phyloP scores from a whole-genome alignment of 352 stramenopile species.

The Blastocystis sp. region DNA sequence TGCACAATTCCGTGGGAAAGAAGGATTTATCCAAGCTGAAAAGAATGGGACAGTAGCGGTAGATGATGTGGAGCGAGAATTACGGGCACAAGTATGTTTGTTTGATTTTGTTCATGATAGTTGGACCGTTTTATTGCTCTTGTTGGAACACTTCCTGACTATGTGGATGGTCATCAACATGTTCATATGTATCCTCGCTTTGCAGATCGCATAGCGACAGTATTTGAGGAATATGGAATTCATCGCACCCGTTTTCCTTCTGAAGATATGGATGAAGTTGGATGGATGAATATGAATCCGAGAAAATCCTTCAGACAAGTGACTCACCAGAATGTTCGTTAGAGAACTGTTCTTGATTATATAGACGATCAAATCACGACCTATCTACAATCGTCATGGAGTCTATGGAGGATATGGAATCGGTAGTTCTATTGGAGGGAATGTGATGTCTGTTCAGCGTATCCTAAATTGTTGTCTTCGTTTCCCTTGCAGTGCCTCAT shows the following conservation, averaged over 20 bases:
- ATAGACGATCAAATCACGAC: slow-evolving; percentile 30
- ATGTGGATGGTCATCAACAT: slow-evolving; percentile 67
- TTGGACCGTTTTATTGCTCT: slow-evolving; percentile 34
- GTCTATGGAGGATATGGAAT: slow-evolving; percentile 46
- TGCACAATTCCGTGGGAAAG: slow-evolving; percentile 49
- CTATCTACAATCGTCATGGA: slow-evolving; percentile 41
- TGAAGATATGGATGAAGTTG: slow-evolving; percentile 64
- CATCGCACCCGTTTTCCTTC: slow-evolving; percentile 58
- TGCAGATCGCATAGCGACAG: slow-evolving; percentile 22
- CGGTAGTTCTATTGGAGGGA: slow-evolving; percentile 46
- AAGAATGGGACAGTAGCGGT: not conserved
- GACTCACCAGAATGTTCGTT: slow-evolving; percentile 15
- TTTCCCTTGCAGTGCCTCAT: not conserved
- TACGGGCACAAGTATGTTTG: slow-evolving; percentile 2
- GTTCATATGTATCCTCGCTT: slow-evolving; percentile 54
- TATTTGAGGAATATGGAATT: slow-evolving; percentile 47
- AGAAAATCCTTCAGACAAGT: slow-evolving; percentile 38
- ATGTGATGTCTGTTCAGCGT: slow-evolving; percentile 22
- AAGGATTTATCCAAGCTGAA: slow-evolving; percentile 54
- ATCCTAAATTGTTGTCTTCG: slow-evolving; percentile 63
- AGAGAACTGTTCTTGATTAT: not conserved
- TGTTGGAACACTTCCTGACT: not conserved
- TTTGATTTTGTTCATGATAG: slow-evolving; percentile 2
- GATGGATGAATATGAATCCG: slow-evolving; percentile 64
- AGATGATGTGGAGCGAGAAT: slow-evolving; percentile 45